These are phyloP conservation scores for Rhizomucor pusillus DNA, from an alignment of 371 early-diverging fungal genomes.

Conservation along the genomic window DNA sequence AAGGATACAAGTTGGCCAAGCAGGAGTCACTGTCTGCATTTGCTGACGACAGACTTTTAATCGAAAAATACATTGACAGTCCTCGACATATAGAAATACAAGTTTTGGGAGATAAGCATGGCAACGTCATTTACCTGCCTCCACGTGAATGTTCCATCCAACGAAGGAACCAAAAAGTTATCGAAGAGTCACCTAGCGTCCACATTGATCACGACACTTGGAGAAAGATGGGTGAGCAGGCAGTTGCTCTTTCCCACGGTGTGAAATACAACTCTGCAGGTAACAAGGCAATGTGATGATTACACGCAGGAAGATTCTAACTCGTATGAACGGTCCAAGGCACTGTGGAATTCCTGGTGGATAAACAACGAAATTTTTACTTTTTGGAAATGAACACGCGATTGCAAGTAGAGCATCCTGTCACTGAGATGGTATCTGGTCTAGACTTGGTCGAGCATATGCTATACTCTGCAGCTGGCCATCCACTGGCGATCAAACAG, in stretches of 20 bases:
- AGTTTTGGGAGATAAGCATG: constrained; percentile 74
- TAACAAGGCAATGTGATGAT: too few relatives aligned
- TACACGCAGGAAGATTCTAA: too few relatives aligned
- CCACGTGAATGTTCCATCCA: constrained; percentile 93
- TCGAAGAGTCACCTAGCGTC: constrained; percentile 78
- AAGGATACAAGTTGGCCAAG: constrained; percentile 78
- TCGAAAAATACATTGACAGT: constrained; percentile 89
- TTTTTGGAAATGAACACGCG: constrained; percentile 91
- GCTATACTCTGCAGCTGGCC: constrained; percentile 77
- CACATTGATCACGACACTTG: constrained; percentile 64
- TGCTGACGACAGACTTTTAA: constrained; percentile 83
- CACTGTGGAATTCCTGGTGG: constrained; percentile 79
- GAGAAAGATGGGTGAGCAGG: constrained; percentile 81
- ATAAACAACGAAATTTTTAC: constrained; percentile 69
- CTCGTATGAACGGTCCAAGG: constrained; percentile 8
- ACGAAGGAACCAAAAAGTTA: constrained; percentile 87
- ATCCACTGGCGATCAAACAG: constrained; percentile 54
- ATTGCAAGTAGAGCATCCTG: constrained; percentile 96
- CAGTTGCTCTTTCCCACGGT: constrained; percentile 75
- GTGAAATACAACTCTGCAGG: constrained; percentile 84
- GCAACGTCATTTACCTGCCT: constrained; percentile 79
- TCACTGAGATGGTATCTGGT: constrained; percentile 93
- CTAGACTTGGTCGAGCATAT: constrained; percentile 93
- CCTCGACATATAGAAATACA: constrained; percentile 89
- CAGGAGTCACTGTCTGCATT: constrained; percentile 83